These are phyloP conservation scores for Boletus huronensis DNA, from an alignment of 768 basidiomycete species.

Conservation along the genomic window DNA sequence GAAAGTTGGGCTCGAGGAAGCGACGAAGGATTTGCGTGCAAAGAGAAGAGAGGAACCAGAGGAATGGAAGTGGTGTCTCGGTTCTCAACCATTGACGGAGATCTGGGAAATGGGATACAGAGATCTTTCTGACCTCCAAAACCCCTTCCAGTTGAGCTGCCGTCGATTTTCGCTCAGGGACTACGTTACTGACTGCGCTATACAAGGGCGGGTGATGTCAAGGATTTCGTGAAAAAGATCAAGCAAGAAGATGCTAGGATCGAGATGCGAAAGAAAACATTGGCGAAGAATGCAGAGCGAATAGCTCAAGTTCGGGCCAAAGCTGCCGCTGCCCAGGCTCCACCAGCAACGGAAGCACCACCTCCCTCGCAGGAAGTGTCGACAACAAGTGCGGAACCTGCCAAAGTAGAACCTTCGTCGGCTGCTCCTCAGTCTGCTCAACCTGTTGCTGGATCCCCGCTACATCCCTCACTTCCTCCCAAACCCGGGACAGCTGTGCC, in stretches of 20 bases:
- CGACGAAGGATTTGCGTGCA: slow-evolving; percentile 48
- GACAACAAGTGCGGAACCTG: slow-evolving; percentile 11
- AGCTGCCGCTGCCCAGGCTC: slow-evolving; percentile 29
- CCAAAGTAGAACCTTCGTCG: slow-evolving; percentile 18
- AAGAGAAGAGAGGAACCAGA: slow-evolving; percentile 55
- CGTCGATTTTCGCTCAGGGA: neutral
- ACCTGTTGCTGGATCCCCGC: slow-evolving; percentile 35
- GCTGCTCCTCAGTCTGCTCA: slow-evolving; percentile 2
- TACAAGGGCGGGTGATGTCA: slow-evolving; percentile 65
- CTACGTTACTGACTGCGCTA: slow-evolving; percentile 1
- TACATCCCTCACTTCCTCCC: slow-evolving; percentile 71
- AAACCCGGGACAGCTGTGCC: slow-evolving; percentile 53
- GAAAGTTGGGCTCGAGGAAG: slow-evolving; percentile 58
- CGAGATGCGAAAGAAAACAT: slow-evolving; percentile 43
- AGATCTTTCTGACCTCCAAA: slow-evolving; percentile 57
- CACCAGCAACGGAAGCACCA: slow-evolving; percentile 20
- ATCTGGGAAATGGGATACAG: slow-evolving; percentile 83
- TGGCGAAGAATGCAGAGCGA: slow-evolving; percentile 37
- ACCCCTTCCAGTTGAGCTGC: slow-evolving; percentile 58
- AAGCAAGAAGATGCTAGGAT: slow-evolving; percentile 65
- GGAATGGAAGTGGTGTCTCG: slow-evolving; percentile 63
- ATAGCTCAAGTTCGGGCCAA: slow-evolving; percentile 42
- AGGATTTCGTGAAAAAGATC: slow-evolving; percentile 69
- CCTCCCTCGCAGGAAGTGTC: slow-evolving; percentile 17
- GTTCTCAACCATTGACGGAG: slow-evolving; percentile 69